Percentiles rank a stretch among this genome's conserved stretches.
These are phyloP conservation scores for Crinitomyces ghanaensis DNA, from an alignment of 805 yeast species.

Conservation along the genomic window DNA sequence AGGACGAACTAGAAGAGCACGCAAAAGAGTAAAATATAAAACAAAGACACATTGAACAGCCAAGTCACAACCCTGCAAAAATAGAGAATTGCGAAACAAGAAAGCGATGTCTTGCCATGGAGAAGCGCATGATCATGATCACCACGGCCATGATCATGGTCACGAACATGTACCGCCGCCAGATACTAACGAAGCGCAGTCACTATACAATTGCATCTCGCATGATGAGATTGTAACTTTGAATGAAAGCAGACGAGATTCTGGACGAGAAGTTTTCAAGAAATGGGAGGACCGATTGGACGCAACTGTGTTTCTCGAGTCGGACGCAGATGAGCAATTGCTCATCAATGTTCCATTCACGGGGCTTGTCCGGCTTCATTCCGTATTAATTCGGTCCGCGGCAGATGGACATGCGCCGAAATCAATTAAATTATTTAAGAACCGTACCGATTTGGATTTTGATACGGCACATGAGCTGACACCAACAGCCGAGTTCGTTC, in stretches of 20 bases:
- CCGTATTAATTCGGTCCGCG: conserved; percentile 57
- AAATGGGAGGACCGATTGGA: conserved; percentile 37
- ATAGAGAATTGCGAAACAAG: conserved; percentile 1
- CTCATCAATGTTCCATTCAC: conserved; percentile 72
- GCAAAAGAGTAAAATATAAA: too few relatives aligned
- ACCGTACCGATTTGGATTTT: conserved; percentile 61
- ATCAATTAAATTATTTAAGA: conserved; percentile 59
- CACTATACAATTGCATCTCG: conserved; percentile 47
- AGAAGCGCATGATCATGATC: conserved; percentile 15
- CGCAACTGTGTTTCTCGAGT: conserved; percentile 35
- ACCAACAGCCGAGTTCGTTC: conserved; percentile 43
- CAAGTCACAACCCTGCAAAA: neutral
- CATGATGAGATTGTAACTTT: conserved; percentile 48
- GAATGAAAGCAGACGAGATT: conserved; percentile 45
- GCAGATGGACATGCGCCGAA: conserved; percentile 58
- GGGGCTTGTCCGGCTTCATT: conserved; percentile 60
- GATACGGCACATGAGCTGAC: conserved; percentile 40
- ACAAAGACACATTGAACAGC: too few relatives aligned
- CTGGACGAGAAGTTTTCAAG: conserved; percentile 45
- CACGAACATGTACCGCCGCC: conserved; percentile 21
- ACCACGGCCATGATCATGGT: conserved; percentile 31
- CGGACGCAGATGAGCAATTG: conserved; percentile 76
- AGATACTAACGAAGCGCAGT: conserved; percentile 45
- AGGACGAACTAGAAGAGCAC: too few relatives aligned
- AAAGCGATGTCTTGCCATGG: conserved; percentile 9